Base-by-base conservation (phyloP, 73 alveolate species). In the Durusdinium trenchii region DNA sequence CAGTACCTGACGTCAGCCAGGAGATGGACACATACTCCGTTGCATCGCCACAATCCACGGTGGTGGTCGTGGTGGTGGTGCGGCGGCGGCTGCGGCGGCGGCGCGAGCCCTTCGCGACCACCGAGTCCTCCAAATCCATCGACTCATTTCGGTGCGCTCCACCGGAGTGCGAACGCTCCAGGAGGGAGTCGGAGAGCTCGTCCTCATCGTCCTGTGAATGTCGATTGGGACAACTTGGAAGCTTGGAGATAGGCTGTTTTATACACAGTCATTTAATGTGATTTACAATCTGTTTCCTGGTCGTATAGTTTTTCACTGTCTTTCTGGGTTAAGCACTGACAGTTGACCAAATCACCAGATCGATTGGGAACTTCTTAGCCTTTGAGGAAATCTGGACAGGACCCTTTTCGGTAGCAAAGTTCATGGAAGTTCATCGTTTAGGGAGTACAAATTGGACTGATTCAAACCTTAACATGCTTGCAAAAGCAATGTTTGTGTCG, bases 61-160 rank as follows among this genome's bases (percentile, higher is more conserved):
- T 83, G 52, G 94, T 83, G 18, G 94, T 83, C 16, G 94, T 83
- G 54, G 94, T 83, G 14, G 94, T 83, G 20, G 94, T 83, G 76
- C 76, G 26, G 48, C 94, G 94, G 75, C 94, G 94, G 54, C 94
- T 83, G 75, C 94, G 94, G 52, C 94, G 94, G 30, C 94, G 64
- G 76, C 94, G 94, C 54, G 32, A 50, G 76, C 51, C 51, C 23
- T 75, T 75, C 7, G 71, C 76, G 43, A 83, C 51, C 35, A 75
- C 94, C 7, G 71, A 48, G 35, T 83, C 94, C 76, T 50, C 28
- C 75, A 50, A 71, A 40, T 45, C 76, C 75, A 50, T 75, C 36
- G 75, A 71, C 36, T 35, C 94, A 48, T 83, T 51, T 16, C 75
- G 73, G n/a, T n/a, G n/a, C n/a, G n/a, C n/a, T 54, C 9, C 64